These are phyloP conservation scores for Tuber brumale DNA, from an alignment of 495 filamentous ascomycete species.

Conservation along the genomic window DNA sequence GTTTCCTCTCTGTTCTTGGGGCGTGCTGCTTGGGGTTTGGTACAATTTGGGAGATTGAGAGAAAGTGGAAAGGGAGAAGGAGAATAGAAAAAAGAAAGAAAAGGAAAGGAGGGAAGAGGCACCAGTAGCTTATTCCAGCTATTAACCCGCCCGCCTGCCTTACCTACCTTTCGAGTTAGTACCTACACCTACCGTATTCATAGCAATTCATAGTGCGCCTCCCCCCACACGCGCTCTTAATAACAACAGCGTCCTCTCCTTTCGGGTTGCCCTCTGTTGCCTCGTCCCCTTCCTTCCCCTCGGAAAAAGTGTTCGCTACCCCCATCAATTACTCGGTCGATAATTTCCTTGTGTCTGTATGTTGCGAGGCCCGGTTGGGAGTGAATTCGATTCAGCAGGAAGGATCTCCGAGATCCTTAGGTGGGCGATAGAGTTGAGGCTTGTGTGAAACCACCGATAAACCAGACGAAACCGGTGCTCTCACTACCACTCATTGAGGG, in stretches of 20 bases:
- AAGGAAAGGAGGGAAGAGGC: neutral
- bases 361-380: constrained; percentile 37
- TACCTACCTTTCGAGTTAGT: constrained; percentile 20
- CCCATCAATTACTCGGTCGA: constrained; percentile 24
- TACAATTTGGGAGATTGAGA: constrained; percentile 1
- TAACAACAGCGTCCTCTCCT: constrained; percentile 8
- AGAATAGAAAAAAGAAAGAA: neutral
- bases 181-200: constrained; percentile 22
- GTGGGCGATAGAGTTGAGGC: constrained; percentile 39
- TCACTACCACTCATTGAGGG: constrained; percentile 1
- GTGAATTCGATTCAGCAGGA: constrained; percentile 37
- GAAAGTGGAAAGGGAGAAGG: neutral
- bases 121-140: neutral
- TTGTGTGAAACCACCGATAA: constrained; percentile 37
- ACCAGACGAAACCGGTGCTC: constrained; percentile 27
- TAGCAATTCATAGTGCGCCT: constrained; percentile 10
- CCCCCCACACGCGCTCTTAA: constrained; percentile 21
- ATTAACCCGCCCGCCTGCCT: constrained; percentile 4
- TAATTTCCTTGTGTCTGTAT: constrained; percentile 33
- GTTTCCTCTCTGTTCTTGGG: constrained; percentile 33
- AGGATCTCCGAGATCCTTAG: constrained; percentile 34
- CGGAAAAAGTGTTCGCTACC: constrained; percentile 11
- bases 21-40: constrained; percentile 25
- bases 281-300: constrained; percentile 1
- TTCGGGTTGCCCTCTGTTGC: constrained; percentile 14